phyloP scores from a whole-genome alignment of 108 stramenopile genomes.

The Poteriospumella lacustris region DNA sequence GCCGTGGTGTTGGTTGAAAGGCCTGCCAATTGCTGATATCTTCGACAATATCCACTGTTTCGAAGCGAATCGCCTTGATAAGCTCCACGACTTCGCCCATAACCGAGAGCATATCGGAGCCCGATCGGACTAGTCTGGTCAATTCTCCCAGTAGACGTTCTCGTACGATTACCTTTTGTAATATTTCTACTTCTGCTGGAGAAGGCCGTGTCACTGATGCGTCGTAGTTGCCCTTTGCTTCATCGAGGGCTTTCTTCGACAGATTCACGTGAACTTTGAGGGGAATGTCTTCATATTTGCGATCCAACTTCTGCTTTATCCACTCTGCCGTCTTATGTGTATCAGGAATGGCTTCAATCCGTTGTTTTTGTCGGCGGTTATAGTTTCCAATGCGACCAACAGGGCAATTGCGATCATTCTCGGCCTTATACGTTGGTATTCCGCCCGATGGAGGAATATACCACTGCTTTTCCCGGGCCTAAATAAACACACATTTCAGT shows the following conservation, averaged over 20 bases:
- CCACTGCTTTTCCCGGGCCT: neutral
- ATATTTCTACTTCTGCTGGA: neutral
- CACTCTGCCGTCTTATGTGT: neutral
- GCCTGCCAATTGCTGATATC: conserved; percentile 19
- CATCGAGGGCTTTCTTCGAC: too few relatives aligned
- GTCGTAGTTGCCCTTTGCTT: too few relatives aligned
- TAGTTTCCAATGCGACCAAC: neutral
- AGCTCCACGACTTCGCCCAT: neutral
- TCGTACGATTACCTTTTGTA: conserved; percentile 24
- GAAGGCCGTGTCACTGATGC: too few relatives aligned
- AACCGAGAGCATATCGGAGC: neutral
- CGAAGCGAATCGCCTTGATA: conserved; percentile 8
- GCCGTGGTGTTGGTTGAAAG: neutral
- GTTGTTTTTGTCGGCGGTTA: neutral
- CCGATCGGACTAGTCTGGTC: neutral
- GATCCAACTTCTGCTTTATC: neutral
- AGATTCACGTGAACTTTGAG: too few relatives aligned
- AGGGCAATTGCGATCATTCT: conserved; percentile 20
- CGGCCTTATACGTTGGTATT: conserved; percentile 2
- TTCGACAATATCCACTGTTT: conserved; percentile 28
- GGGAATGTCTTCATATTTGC: neutral
- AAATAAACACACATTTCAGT: too few relatives aligned
- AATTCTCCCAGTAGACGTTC: conserved; percentile 17
- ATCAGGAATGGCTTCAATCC: neutral
- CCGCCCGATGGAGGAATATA: neutral